Evolutionary conservation across 306 rosid genomes (phyloP).

Genomic region (Begonia fuchsioides): DNA sequence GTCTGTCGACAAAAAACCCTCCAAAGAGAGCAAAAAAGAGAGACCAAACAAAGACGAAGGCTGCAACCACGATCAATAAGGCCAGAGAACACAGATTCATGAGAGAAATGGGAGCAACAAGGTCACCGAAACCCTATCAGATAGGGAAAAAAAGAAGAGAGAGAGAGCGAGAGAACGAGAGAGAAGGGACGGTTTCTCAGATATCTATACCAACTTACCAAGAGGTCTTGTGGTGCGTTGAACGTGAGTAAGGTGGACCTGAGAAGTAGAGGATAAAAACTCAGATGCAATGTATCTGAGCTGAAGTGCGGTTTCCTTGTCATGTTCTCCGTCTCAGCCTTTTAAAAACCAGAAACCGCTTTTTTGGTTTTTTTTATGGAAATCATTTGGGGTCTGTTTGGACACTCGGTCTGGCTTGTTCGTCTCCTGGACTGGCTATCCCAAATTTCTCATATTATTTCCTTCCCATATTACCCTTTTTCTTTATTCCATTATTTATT

Average conservation of each 20-base stretch:
- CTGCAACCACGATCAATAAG: slow-evolving; percentile 8
- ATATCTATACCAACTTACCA: background rate
- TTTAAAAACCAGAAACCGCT: slow-evolving; percentile 32
- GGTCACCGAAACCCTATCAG: slow-evolving; percentile 50
- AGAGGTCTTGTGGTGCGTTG: slow-evolving; percentile 22
- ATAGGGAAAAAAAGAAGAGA: slow-evolving; percentile 45
- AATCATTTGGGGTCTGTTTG: slow-evolving; percentile 6
- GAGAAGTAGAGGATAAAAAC: slow-evolving; percentile 26
- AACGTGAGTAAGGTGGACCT: slow-evolving; percentile 14
- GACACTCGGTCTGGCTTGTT: background rate
- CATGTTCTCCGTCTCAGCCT: slow-evolving; percentile 30
- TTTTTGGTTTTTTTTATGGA: background rate
- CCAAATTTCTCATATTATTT: no score
- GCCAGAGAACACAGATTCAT: slow-evolving; percentile 32
- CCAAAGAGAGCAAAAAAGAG: slow-evolving; percentile 48
- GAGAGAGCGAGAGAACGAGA: background rate
- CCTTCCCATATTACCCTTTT: no score
- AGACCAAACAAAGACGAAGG: slow-evolving; percentile 19
- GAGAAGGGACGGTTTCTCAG: slow-evolving; percentile 10
- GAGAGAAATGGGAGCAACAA: slow-evolving; percentile 14
- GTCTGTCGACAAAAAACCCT: slow-evolving; percentile 32
- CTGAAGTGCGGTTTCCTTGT: slow-evolving; percentile 30
- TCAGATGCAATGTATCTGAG: slow-evolving; percentile 65
- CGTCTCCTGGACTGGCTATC: no score
- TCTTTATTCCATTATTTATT: no score